Base-by-base conservation (phyloP, 2,329 filamentous ascomycete genomes). In the Bimuria novae-zelandiae region DNA sequence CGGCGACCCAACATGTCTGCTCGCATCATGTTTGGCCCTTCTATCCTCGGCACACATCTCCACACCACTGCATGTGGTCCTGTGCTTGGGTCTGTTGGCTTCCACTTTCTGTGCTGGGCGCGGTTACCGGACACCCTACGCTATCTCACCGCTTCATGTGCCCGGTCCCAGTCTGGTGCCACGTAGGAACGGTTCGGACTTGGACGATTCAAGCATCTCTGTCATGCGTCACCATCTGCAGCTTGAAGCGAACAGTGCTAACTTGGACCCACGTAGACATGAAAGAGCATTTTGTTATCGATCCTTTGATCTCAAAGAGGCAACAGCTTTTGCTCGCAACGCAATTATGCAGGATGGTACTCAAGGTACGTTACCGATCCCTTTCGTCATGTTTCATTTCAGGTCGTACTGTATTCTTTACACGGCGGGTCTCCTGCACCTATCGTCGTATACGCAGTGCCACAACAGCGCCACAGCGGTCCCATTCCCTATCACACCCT, bases 221-320 rank as follows among this genome's bases (percentile, higher is more conserved):
- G 17, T 25, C 7, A 12, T 40, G 36, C 35, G 33, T 46, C 21
- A 12, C 21, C 23, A 16, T 11, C 16, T 40, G 45, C 36, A 29
- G 10, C 17, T 35, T 16, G 6, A 33, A n/a, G 1, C 39, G 32
- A 11, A 37, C 33, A 2, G 10, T 64, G 60, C 68, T 72, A 65
- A 72, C 56, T 42, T 56, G 48, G 58, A 53, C 48, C 45, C 52
- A 45, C 52, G 46, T 52, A 86, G 87, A 97, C 78, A 99, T 99
- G 94, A 92, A 89, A 80, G 87, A 96, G 65, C 90, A 94, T 62
- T 99, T 99, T 76, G 94, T 97, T 62, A 97, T 99, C 72, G 94
- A 99, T 73, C 95, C 94, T 48, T 80, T 99, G 70, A 99, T 99
- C 73, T 94, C 94, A 66, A 99, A 99, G 84, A 89, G 90, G 77